Evolutionary conservation across 108 stramenopile species (phyloP).

Genomic region (Cyclotella sp.): DNA sequence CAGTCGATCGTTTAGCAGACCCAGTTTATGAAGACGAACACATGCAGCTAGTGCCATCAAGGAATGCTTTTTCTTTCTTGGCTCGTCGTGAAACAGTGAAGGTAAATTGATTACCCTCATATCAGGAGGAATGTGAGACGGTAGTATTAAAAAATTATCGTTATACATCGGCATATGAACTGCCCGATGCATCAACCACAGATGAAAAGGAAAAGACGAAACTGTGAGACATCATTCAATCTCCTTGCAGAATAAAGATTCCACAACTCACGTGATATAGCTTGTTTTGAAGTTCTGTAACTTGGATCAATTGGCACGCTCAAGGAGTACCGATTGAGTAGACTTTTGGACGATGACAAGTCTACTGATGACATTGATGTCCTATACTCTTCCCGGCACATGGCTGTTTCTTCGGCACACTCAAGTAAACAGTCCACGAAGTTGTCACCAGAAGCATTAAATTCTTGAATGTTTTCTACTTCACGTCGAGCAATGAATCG

Average conservation of each 20-base stretch:
- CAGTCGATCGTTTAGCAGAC: conserved; percentile 59
- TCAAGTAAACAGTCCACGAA: neutral
- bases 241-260: neutral
- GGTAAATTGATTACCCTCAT: conserved; percentile 54
- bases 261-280: conserved; percentile 19
- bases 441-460: neutral
- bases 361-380: conserved; percentile 49
- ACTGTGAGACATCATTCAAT: neutral
- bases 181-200: neutral
- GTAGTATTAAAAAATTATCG: conserved; percentile 47
- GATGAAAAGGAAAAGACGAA: too few relatives aligned
- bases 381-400: conserved; percentile 45
- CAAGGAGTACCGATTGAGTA: conserved; percentile 64
- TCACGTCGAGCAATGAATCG: conserved; percentile 47
- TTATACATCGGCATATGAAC: conserved; percentile 62
- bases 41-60: conserved; percentile 65
- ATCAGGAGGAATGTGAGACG: conserved; percentile 50
- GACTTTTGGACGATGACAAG: conserved; percentile 59
- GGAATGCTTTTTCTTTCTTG: conserved; percentile 49
- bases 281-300: conserved; percentile 42
- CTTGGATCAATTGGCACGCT: conserved; percentile 60
- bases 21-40: conserved; percentile 60
- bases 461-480: neutral
- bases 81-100: conserved; percentile 2
- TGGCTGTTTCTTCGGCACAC: conserved; percentile 42